Evolutionary conservation across 2,329 filamentous ascomycete genomes (phyloP), one percentile per base, ranked within the genome.

Genomic region (Helotiales sp.): DNA sequence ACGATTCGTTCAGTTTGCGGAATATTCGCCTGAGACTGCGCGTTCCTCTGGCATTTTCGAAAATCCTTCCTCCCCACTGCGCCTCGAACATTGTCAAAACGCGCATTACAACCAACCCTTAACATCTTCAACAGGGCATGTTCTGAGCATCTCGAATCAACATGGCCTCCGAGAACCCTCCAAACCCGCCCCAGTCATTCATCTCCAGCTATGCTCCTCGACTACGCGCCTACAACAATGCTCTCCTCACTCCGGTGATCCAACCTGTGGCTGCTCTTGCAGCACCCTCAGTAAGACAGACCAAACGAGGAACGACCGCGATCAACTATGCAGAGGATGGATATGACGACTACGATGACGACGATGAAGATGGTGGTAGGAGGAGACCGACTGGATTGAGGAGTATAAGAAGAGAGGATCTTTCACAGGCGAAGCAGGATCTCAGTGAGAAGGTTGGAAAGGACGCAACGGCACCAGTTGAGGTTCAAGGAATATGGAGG

Each of bases 311-410:
- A 66, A 98, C 96, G 1, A 96, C 93, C 37, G 92, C 95, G 70
- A 96, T 98, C 81, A 99, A 97, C 82, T 99, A 99, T 77, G 95
- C 96, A 26, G 96, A 99, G 78, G 95, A 98, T 78, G 94, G 94
- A 55, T 97, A 91, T 76, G 95, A 97, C 72, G 93, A 95, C 75
- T 87, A 90, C 64, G 91, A 93, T 70, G 90, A 91, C 59, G 91
- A 93, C 70, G 91, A 93, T 64, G 84, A n/a, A n/a, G n/a, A 87
- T 67, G 87, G 93, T 70, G 90, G 90, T 1, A 91, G 86, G 26
- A 82, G 89, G 69, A 82, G 87, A 65, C 87, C 92, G 13, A 96
- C 93, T 0, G 93, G 94, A 5, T 79, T 97, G 79, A 90, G 94
- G 73, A 97, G 91, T 75, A 80, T 94, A 75, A 88, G 93, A 75